A percentile compares a stretch with the other conserved stretches of the same genome.
These are phyloP conservation scores for Sporothrix pseudoabietina DNA, from an alignment of 2,329 filamentous ascomycete species.

Conservation along the genomic window DNA sequence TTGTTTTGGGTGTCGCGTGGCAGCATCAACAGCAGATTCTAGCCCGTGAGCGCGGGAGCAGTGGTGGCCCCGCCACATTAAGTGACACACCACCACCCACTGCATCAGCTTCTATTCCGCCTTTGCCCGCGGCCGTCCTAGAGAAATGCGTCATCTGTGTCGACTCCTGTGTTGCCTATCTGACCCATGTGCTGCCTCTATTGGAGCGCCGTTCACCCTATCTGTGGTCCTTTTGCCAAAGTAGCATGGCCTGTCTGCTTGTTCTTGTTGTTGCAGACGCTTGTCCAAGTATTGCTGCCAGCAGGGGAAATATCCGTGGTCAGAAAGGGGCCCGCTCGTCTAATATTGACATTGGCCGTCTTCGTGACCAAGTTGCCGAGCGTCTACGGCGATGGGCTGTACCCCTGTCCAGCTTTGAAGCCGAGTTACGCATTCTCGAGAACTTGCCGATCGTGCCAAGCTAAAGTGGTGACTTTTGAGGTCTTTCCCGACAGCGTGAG, in stretches of 20 bases:
- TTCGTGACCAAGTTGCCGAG: conserved; percentile 39
- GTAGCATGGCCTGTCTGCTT: conserved; percentile 42
- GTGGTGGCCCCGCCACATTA: background rate
- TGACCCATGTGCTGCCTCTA: conserved; percentile 43
- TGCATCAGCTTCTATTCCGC: background rate
- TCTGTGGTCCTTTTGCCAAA: conserved; percentile 45
- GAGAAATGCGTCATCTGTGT: conserved; percentile 44
- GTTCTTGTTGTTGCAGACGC: conserved; percentile 42
- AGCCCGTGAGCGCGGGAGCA: background rate
- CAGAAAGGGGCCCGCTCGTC: background rate
- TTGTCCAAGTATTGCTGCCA: conserved; percentile 36
- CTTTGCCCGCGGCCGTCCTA: conserved; percentile 37
- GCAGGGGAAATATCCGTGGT: background rate
- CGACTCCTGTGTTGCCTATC: conserved; percentile 43
- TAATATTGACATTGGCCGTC: conserved; percentile 35
- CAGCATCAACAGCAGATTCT: conserved; percentile 20
- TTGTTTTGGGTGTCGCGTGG: conserved; percentile 43
- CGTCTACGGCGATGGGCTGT: conserved; percentile 42
- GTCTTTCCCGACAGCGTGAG: background rate
- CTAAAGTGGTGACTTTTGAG: background rate
- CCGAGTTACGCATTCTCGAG: conserved; percentile 33
- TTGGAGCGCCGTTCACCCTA: conserved; percentile 45
- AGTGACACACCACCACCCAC: background rate
- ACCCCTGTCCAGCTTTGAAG: conserved; percentile 41
- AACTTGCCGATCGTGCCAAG: conserved; percentile 23